Evolutionary conservation across 176 grass and related monocot species (phyloP).

Genomic region (Panicum miliaceum): DNA sequence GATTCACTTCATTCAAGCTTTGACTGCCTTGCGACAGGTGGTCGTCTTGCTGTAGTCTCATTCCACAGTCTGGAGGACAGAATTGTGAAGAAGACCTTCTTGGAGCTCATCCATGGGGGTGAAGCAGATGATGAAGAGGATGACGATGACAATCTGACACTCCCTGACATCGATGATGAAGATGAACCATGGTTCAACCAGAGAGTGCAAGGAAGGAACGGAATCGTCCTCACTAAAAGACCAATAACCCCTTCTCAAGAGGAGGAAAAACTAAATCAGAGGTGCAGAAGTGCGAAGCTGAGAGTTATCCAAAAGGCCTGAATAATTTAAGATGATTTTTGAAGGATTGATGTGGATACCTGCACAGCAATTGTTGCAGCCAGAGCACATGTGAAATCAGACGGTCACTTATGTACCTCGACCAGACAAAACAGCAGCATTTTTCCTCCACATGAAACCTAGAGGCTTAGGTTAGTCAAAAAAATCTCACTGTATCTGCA

Average conservation of each 20-base stretch:
- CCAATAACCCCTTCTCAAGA: constrained; percentile 79
- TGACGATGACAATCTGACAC: neutral
- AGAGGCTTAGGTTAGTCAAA: constrained; percentile 35
- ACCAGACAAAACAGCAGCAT: neutral
- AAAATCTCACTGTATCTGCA: neutral
- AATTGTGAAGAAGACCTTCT: constrained; percentile 89
- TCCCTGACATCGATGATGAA: constrained; percentile 25
- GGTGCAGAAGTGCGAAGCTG: constrained; percentile 95
- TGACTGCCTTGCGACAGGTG: constrained; percentile 73
- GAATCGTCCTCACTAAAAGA: constrained; percentile 82
- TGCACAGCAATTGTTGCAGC: neutral
- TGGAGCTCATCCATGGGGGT: constrained; percentile 63
- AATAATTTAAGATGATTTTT: neutral
- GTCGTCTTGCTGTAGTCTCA: constrained; percentile 82
- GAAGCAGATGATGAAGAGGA: constrained; percentile 27
- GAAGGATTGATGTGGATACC: neutral
- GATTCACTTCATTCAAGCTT: constrained; percentile 83
- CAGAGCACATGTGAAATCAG: neutral
- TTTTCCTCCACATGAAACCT: neutral
- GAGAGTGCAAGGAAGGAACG: constrained; percentile 65
- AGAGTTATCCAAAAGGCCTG: constrained; percentile 72
- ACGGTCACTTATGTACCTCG: neutral
- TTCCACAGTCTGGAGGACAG: constrained; percentile 94
- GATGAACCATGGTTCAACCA: constrained; percentile 65
- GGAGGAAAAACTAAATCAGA: constrained; percentile 85